A percentile compares a stretch with the other conserved stretches of the same genome.
phyloP scores from a whole-genome alignment of 192 early-diverging fungal genomes.

The Chytriomyces sp. region DNA sequence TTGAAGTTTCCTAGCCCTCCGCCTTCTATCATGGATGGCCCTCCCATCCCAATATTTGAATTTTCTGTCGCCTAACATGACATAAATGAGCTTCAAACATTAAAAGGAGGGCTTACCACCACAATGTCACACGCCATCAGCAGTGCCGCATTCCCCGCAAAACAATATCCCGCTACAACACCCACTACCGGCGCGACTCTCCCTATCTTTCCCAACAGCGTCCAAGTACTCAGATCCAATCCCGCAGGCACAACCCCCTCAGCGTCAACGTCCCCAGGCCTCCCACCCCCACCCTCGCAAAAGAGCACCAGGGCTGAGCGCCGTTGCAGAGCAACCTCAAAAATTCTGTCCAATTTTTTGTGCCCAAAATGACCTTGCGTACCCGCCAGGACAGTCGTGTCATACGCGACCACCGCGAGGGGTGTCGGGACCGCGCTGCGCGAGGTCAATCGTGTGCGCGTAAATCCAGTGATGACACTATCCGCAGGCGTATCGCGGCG shows the following conservation, averaged over 20 bases:
- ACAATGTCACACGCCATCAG: conserved; percentile 18
- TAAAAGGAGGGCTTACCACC: too few species aligned
- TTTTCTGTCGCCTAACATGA: too few species aligned
- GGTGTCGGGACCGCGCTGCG: conserved; percentile 1
- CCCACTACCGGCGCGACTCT: conserved; percentile 21
- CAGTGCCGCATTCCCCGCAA: conserved; percentile 31
- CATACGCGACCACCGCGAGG: conserved; percentile 28
- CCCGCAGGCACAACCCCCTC: not conserved
- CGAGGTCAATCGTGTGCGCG: too few species aligned
- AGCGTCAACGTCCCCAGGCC: conserved; percentile 26
- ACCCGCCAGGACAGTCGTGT: conserved; percentile 32
- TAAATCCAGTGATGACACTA: conserved; percentile 19
- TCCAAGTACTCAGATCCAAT: conserved; percentile 5
- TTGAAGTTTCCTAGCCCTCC: conserved; percentile 30
- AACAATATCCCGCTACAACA: conserved; percentile 27
- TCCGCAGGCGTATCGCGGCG: conserved; percentile 3
- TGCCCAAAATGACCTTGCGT: conserved; percentile 35
- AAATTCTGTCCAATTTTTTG: conserved; percentile 29
- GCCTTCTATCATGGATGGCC: conserved; percentile 37
- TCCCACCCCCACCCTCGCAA: conserved; percentile 34
- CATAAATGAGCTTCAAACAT: too few species aligned
- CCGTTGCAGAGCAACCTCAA: conserved; percentile 15
- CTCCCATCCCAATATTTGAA: too few species aligned
- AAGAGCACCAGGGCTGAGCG: conserved; percentile 30
- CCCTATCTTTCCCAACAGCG: not conserved